Percentiles rank a stretch among this genome's conserved stretches.
phyloP scores from a whole-genome alignment of 2,329 filamentous ascomycete species.

The Fusarium sublunatum region DNA sequence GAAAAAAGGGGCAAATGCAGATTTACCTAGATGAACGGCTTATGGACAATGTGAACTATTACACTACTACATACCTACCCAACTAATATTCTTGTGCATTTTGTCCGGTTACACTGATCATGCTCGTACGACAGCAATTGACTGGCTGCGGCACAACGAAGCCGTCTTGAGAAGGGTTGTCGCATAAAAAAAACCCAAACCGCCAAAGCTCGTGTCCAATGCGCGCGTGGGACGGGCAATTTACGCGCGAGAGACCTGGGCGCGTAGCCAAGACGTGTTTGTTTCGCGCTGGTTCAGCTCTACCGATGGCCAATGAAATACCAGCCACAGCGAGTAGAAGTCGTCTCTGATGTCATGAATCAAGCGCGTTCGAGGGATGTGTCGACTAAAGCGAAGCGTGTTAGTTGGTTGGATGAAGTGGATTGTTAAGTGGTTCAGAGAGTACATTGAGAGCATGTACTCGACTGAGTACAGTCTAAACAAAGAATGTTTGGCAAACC shows the following conservation, averaged over 20 bases:
- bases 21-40: slow-evolving; percentile 28
- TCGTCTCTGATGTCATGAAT: slow-evolving; percentile 36
- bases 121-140: slow-evolving; percentile 16
- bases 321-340: background rate
- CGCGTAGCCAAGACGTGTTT: slow-evolving; percentile 36
- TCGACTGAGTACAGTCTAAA: background rate
- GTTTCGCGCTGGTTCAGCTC: slow-evolving; percentile 39
- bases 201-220: slow-evolving; percentile 14
- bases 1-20: slow-evolving; percentile 31
- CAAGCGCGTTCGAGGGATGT: slow-evolving; percentile 14
- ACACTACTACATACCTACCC: slow-evolving; percentile 18
- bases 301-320: slow-evolving; percentile 37
- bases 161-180: slow-evolving; percentile 6
- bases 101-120: background rate
- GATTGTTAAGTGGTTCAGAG: slow-evolving; percentile 16
- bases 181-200: slow-evolving; percentile 3
- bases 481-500: background rate
- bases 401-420: slow-evolving; percentile 38
- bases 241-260: slow-evolving; percentile 42
- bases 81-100: slow-evolving; percentile 6
- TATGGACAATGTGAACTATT: slow-evolving; percentile 35
- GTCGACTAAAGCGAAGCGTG: slow-evolving; percentile 25
- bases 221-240: slow-evolving; percentile 42
- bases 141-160: background rate
- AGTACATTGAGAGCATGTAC: slow-evolving; percentile 26